phyloP scores from a whole-genome alignment of 257 asterid species.

The Rubia yunnanensis region DNA sequence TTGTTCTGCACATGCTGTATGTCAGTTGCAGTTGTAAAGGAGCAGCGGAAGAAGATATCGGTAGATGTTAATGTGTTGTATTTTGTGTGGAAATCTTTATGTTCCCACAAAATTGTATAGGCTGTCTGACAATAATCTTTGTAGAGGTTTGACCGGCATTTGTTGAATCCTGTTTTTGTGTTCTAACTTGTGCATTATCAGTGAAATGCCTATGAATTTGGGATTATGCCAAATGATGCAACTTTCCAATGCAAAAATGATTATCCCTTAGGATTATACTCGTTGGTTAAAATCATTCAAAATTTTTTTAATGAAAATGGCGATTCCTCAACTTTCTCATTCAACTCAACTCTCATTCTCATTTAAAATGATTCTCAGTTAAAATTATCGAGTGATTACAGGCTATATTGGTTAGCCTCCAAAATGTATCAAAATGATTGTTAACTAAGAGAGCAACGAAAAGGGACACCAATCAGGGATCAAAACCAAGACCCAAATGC shows the following conservation, averaged over 20 bases:
- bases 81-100: conserved; percentile 14
- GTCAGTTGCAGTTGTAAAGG: conserved; percentile 22
- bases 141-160: neutral
- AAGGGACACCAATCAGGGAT: no score
- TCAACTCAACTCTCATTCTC: no score
- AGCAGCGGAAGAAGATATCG: conserved; percentile 16
- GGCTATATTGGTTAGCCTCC: neutral
- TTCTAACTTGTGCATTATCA: neutral
- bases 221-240: neutral
- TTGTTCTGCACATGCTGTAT: conserved; percentile 12
- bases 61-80: conserved; percentile 13
- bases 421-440: neutral
- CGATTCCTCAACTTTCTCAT: no score
- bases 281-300: no score
- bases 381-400: neutral
- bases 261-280: neutral
- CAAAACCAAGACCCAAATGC: no score
- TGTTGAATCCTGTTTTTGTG: neutral
- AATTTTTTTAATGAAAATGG: no score
- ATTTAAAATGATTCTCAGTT: no score
- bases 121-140: conserved; percentile 3
- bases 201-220: neutral
- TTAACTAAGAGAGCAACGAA: no score
- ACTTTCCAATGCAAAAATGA: neutral
- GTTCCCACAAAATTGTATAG: conserved; percentile 21